Conservation (phyloP, 495 filamentous ascomycete genomes). For the Niebla homalea region DNA sequence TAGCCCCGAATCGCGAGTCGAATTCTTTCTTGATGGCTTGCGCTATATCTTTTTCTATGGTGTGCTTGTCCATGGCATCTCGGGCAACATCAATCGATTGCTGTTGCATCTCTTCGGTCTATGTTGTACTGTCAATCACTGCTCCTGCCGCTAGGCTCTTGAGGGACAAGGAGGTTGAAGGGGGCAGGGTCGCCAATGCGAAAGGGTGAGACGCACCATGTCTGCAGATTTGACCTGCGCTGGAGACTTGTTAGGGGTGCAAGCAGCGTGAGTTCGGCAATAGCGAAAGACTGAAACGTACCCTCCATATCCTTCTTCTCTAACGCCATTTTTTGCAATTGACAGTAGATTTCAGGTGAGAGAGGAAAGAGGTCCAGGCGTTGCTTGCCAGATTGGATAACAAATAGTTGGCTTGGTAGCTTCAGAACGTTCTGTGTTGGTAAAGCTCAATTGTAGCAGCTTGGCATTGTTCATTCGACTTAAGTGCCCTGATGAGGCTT, state of each 20-base stretch:
- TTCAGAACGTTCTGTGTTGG: no score
- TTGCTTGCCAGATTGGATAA: no score
- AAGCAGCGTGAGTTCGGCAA: background rate
- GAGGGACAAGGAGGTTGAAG: background rate
- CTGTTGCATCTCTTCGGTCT: conserved; percentile 95
- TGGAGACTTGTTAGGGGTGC: conserved; percentile 31
- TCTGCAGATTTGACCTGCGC: conserved; percentile 94
- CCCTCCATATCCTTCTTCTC: conserved; percentile 59
- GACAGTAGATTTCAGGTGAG: background rate
- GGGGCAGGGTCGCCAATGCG: background rate
- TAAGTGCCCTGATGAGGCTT: no score
- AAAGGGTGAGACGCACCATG: conserved; percentile 52
- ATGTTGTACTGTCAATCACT: background rate
- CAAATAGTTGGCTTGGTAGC: no score
- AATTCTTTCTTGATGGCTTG: conserved; percentile 98
- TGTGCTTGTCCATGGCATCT: conserved; percentile 85
- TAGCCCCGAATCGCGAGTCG: conserved; percentile 80
- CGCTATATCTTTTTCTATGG: conserved; percentile 96
- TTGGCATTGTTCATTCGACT: no score
- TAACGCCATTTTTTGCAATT: conserved; percentile 24
- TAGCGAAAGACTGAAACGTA: conserved; percentile 22
- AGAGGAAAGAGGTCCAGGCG: background rate
- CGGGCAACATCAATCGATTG: conserved; percentile 87
- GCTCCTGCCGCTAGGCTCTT: background rate
- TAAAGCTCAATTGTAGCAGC: no score